These are phyloP conservation scores for Halenospora varia DNA, from an alignment of 495 filamentous ascomycete species.

Conservation along the genomic window DNA sequence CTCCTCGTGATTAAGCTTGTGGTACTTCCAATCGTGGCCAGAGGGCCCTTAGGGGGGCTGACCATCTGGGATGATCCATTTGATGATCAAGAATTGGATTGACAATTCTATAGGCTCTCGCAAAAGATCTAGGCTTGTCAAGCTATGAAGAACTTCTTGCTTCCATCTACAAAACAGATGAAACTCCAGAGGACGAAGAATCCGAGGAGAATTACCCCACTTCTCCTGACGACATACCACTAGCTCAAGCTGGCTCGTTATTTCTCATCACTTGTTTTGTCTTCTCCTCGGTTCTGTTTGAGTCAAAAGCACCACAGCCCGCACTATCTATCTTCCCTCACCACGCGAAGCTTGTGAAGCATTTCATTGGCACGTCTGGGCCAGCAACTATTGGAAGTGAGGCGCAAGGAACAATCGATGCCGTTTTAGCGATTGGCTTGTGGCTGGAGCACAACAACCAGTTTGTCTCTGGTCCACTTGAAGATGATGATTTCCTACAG, in stretches of 20 bases:
- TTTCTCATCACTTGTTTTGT: slow-evolving; percentile 57
- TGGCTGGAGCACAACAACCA: slow-evolving; percentile 41
- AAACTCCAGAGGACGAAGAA: slow-evolving; percentile 19
- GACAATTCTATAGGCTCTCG: slow-evolving; percentile 51
- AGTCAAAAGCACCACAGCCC: slow-evolving; percentile 36
- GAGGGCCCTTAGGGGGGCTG: not conserved
- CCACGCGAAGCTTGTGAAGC: slow-evolving; percentile 52
- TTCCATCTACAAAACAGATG: slow-evolving; percentile 38
- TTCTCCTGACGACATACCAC: slow-evolving; percentile 59
- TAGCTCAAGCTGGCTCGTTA: slow-evolving; percentile 67
- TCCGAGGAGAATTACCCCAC: slow-evolving; percentile 33
- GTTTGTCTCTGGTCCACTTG: slow-evolving; percentile 25
- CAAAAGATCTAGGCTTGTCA: slow-evolving; percentile 59
- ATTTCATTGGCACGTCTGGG: slow-evolving; percentile 52
- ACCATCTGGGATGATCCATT: slow-evolving; percentile 10
- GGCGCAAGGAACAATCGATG: slow-evolving; percentile 34
- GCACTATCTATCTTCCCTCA: slow-evolving; percentile 60
- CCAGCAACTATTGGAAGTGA: slow-evolving; percentile 31
- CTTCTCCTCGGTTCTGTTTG: slow-evolving; percentile 49
- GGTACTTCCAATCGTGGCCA: too few species aligned
- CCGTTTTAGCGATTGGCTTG: slow-evolving; percentile 45
- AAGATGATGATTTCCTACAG: slow-evolving; percentile 42
- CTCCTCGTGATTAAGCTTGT: too few species aligned
- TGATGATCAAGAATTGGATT: not conserved
- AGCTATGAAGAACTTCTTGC: slow-evolving; percentile 35